Percentiles rank a stretch among this genome's conserved stretches.
Conservation (phyloP, 2,329 filamentous ascomycete genomes). For the Claviceps sp. region DNA sequence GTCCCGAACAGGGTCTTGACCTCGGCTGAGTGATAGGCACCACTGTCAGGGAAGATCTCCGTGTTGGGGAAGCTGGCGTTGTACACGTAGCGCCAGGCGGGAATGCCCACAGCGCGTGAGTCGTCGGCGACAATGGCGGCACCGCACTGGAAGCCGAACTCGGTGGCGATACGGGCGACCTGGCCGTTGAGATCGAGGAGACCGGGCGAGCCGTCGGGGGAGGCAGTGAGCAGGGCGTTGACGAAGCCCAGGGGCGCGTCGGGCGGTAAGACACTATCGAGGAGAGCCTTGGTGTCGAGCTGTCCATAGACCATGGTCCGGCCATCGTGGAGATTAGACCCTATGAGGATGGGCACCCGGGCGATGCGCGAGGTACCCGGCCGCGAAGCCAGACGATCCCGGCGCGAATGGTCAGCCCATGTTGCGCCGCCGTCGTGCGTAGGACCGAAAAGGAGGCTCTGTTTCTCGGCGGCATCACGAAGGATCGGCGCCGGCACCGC, state of each 20-base stretch:
- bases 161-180: conserved; percentile 10
- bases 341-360: conserved; percentile 12
- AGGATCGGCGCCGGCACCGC: conserved; percentile 9
- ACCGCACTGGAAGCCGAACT: conserved; percentile 12
- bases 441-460: conserved; percentile 11
- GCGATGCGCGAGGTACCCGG: conserved; percentile 6
- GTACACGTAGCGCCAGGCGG: conserved; percentile 31
- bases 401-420: conserved; percentile 7
- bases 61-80: conserved; percentile 35
- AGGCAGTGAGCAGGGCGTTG: conserved; percentile 5
- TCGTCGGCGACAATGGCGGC: conserved; percentile 16
- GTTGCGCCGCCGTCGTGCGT: conserved; percentile 11
- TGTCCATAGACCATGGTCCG: conserved; percentile 2
- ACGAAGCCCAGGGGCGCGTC: not conserved
- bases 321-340: conserved; percentile 13
- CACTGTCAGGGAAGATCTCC: conserved; percentile 19
- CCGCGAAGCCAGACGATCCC: conserved; percentile 7
- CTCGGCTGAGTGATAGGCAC: conserved; percentile 33
- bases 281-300: not conserved
- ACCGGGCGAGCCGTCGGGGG: conserved; percentile 7
- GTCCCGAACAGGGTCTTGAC: conserved; percentile 30
- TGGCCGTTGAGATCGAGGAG: conserved; percentile 10
- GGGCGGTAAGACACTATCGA: not conserved
- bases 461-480: conserved; percentile 8
- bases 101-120: conserved; percentile 19